Base-by-base conservation (phyloP, 2,329 filamentous ascomycete genomes). In the Xylaria sp. region DNA sequence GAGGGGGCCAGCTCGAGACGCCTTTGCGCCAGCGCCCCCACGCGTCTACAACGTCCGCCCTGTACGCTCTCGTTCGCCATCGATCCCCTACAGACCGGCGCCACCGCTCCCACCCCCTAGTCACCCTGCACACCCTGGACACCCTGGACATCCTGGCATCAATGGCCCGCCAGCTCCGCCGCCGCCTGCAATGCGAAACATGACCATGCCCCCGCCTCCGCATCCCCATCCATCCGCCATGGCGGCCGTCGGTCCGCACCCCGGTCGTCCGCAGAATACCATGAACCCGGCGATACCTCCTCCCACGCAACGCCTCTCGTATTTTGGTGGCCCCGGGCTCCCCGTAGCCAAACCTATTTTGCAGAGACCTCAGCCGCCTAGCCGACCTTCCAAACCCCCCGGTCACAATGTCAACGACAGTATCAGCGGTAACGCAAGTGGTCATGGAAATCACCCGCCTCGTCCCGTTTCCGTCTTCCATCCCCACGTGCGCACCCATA, bases 401-500 rank as follows among this genome's bases (percentile, higher is more conserved):
- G 42, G 57, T 35, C 57, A 44, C 13, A 48, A 21, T 35, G 27
- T 13, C 64, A 50, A 40, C 47, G 10, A 50, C 60, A 59, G 37
- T n/a, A 63, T 40, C 58, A 63, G 18, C 29, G 29, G 58, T 18
- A 61, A 55, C 32, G 35, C 32, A 51, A 55, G 6, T 25, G 40
- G 50, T n/a, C 40, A 37, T 21, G 55, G 29, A 42, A 65, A 25
- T 29, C 59, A 63, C 18, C 62, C 66, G 27, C 42, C 63, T 25
- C 63, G 51, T 9, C 64, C 63, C 35, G 37, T 58, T 37, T 32
- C 64, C 25, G 47, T 50, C 44, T 27, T 61, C 60, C 57, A 63
- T 18, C 62, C 66, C 55, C n/a, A 16, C 29, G 16, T 50, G 25
- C 68, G 66, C 8, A 23, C 68, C 10, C 69, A 75, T 62, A 72